A percentile compares a stretch with the other conserved stretches of the same genome.
These are phyloP conservation scores for Colletotrichum sp. DNA, from an alignment of 2,329 filamentous ascomycete genomes.

Conservation along the genomic window DNA sequence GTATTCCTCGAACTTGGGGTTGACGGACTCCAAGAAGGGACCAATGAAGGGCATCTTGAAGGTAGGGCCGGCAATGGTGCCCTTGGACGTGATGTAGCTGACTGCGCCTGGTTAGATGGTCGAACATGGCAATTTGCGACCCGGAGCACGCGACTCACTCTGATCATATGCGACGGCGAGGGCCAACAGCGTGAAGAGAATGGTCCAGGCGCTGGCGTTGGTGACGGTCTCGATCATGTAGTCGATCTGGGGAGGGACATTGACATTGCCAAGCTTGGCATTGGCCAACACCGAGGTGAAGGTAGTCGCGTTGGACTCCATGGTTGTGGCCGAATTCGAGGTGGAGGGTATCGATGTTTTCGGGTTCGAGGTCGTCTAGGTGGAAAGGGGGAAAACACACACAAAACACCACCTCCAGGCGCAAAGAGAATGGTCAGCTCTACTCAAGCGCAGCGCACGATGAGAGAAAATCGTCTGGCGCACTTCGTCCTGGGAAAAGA, in stretches of 20 bases:
- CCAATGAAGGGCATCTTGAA: conserved; percentile 89
- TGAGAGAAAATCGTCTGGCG: neutral
- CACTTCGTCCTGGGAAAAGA: neutral
- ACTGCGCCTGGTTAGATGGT: conserved; percentile 51
- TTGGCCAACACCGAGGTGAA: conserved; percentile 74
- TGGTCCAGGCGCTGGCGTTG: conserved; percentile 61
- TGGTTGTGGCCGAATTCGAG: conserved; percentile 28
- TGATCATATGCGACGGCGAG: conserved; percentile 86
- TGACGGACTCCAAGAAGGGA: conserved; percentile 91
- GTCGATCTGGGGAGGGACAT: conserved; percentile 61
- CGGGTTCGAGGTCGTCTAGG: neutral
- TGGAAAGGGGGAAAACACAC: neutral
- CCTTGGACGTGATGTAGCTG: conserved; percentile 77
- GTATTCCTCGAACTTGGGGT: conserved; percentile 92
- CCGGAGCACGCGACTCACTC: conserved; percentile 60
- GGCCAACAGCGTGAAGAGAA: conserved; percentile 73
- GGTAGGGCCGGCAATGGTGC: conserved; percentile 74
- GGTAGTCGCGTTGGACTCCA: conserved; percentile 68
- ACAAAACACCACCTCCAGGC: neutral
- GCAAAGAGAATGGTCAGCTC: neutral
- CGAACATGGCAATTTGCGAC: neutral
- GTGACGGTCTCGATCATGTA: conserved; percentile 59
- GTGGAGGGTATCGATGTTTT: neutral
- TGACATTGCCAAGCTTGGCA: conserved; percentile 54
- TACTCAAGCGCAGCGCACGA: neutral